These are phyloP conservation scores for Quambalaria eucalypti DNA, from an alignment of 1,284 basidiomycete species.

Conservation along the genomic window DNA sequence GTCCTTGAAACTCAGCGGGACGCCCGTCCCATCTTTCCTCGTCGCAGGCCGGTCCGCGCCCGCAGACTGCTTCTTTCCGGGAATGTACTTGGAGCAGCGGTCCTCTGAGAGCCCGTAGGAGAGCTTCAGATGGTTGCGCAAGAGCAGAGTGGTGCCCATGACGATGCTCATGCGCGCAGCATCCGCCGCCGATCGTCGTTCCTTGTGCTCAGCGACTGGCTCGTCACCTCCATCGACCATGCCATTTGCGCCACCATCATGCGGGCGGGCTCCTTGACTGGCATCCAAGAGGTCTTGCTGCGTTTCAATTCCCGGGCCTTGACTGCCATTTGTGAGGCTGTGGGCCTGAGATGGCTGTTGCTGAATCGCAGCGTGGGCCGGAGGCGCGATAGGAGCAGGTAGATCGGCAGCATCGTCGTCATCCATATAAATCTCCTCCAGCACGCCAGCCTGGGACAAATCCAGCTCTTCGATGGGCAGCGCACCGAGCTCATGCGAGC, in stretches of 20 bases:
- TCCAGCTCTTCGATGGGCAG: constrained; percentile 1
- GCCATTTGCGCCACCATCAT: not conserved
- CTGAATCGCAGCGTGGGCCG: no score
- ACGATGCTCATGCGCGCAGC: constrained; percentile 26
- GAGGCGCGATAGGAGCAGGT: no score
- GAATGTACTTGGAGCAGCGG: not conserved
- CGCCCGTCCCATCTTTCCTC: not conserved
- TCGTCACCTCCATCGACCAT: not conserved
- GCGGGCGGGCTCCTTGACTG: no score
- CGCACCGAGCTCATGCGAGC: not conserved
- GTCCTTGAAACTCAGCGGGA: not conserved
- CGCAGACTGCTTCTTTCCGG: constrained; percentile 1
- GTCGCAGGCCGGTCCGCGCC: constrained; percentile 2
- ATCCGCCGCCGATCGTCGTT: not conserved
- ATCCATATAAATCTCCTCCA: not conserved
- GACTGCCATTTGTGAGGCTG: no score
- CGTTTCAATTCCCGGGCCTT: no score
- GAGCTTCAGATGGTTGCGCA: constrained; percentile 36
- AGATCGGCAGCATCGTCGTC: not conserved
- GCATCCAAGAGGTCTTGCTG: not conserved
- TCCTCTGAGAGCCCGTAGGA: constrained; percentile 32
- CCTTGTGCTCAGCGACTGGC: not conserved
- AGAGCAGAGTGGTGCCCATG: constrained; percentile 20
- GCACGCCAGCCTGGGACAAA: not conserved
- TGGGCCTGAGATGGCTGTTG: no score